Evolutionary conservation across 306 rosid species (phyloP).

Genomic region (Inga oerstediana): DNA sequence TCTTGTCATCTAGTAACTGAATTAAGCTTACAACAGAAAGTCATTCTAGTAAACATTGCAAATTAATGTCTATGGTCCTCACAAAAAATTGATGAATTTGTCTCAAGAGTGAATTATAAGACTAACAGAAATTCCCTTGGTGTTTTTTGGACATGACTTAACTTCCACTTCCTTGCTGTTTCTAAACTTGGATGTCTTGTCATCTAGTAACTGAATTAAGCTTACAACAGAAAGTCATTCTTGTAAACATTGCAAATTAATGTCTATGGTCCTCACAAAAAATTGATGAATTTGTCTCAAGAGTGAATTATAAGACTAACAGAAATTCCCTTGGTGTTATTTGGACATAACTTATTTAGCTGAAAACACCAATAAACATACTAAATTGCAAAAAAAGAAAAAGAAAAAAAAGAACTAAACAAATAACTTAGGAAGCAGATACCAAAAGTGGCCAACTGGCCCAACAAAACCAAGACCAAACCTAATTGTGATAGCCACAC

Average conservation of each 20-base stretch:
- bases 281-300: constrained; percentile 6
- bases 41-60: background rate
- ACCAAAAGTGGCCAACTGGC: constrained; percentile 93
- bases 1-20: background rate
- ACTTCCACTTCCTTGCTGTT: no score
- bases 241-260: background rate
- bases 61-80: constrained; percentile 5
- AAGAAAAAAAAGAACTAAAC: no score
- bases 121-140: background rate
- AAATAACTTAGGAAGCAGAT: constrained; percentile 24
- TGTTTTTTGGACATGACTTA: background rate
- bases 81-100: constrained; percentile 6
- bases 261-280: background rate
- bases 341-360: background rate
- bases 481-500: constrained; percentile 71
- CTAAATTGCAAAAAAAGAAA: background rate
- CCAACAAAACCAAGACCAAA: constrained; percentile 88
- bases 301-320: background rate
- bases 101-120: background rate
- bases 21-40: background rate
- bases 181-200: no score
- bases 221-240: no score
- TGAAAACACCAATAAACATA: constrained; percentile 17
- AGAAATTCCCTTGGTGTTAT: background rate
- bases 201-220: no score